Evolutionary conservation across 78 protist genomes (phyloP).

Genomic region (Dictyostelium discoideum): DNA sequence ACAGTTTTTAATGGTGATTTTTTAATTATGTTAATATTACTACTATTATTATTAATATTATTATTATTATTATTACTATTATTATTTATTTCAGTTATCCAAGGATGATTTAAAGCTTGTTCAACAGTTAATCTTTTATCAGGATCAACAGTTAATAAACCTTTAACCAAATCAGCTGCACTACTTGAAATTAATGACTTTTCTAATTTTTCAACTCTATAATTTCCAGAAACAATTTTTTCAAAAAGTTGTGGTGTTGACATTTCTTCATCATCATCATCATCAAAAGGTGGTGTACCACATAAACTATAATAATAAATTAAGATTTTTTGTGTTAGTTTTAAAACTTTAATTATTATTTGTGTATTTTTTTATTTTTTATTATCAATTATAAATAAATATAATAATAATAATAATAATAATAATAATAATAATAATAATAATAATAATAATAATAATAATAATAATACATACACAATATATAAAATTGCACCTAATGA

Average conservation of each 20-base stretch:
- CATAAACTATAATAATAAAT: background rate
- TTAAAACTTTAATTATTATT: too few relatives aligned
- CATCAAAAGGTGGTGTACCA: constrained; percentile 59
- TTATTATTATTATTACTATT: background rate
- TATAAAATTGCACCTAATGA: constrained; percentile 73
- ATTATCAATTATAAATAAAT: background rate
- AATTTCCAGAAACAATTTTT: constrained; percentile 27
- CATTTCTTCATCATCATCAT: background rate
- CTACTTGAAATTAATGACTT: background rate
- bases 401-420: too few relatives aligned
- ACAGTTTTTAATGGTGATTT: background rate
- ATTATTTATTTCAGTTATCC: constrained; percentile 42
- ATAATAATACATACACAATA: constrained; percentile 32
- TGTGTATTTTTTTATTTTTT: too few relatives aligned
- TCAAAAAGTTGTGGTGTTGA: constrained; percentile 44
- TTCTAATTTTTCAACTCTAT: background rate
- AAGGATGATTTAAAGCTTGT: constrained; percentile 92
- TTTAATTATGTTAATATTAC: background rate
- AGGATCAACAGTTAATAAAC: constrained; percentile 90
- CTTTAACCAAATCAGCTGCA: constrained; percentile 80
- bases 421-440: too few relatives aligned
- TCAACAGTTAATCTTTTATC: constrained; percentile 82
- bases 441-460: too few relatives aligned
- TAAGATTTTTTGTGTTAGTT: background rate
- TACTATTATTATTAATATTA: background rate